phyloP scores from a whole-genome alignment of 1,139 yeast genomes.

The Hyphopichia khmerensis region DNA sequence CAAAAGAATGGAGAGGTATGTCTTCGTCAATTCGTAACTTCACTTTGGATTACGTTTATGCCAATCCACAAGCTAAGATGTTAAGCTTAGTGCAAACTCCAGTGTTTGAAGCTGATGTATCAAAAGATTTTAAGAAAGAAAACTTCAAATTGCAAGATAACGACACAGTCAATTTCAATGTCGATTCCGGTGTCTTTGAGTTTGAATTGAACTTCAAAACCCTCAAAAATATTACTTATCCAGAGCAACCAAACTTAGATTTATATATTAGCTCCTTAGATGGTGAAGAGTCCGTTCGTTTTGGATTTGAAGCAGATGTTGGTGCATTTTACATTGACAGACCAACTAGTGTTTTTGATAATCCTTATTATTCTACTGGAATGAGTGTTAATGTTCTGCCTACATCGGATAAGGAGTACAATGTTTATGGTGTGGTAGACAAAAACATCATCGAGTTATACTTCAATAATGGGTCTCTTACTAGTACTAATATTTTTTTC shows the following conservation, averaged over 20 bases:
- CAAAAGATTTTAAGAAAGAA: conserved; percentile 1
- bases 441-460: conserved; percentile 21
- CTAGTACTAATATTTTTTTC: conserved; percentile 10
- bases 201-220: conserved; percentile 11
- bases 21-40: conserved; percentile 27
- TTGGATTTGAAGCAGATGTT: conserved; percentile 12
- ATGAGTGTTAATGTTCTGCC: conserved; percentile 12
- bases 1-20: conserved; percentile 27
- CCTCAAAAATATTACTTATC: not conserved
- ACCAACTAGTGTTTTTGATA: conserved; percentile 5
- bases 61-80: conserved; percentile 18
- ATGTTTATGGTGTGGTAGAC: conserved; percentile 24
- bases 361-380: conserved; percentile 14
- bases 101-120: not conserved
- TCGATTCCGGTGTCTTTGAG: conserved; percentile 9
- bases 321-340: conserved; percentile 12
- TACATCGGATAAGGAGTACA: conserved; percentile 7
- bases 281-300: conserved; percentile 8
- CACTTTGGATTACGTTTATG: conserved; percentile 18
- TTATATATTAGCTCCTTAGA: conserved; percentile 7
- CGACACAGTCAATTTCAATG: not conserved
- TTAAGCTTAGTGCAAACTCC: conserved; percentile 20
- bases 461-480: conserved; percentile 19
- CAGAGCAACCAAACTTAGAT: conserved; percentile 6
- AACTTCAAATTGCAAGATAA: conserved; percentile 4